phyloP scores from a whole-genome alignment of 2,329 filamentous ascomycete species.

The Ophiostoma perfectum region DNA sequence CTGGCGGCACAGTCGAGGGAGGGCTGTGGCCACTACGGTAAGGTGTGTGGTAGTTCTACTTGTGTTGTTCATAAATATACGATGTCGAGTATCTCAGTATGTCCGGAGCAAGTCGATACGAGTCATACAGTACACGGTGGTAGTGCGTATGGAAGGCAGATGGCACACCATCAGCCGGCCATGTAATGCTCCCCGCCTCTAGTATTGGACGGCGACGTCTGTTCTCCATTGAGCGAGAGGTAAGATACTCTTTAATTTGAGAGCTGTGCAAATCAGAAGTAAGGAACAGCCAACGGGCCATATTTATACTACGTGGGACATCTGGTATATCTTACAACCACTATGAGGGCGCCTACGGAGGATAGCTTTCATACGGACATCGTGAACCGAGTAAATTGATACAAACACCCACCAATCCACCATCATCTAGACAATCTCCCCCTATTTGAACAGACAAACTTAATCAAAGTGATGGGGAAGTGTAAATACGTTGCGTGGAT shows the following conservation, averaged over 20 bases:
- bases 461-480: not conserved
- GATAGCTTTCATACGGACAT: no score
- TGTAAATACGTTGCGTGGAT: slow-evolving; percentile 5
- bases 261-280: not conserved
- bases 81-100: no score
- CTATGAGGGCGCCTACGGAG: not conserved
- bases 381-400: no score
- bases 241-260: not conserved
- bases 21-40: no score
- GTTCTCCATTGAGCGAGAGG: not conserved
- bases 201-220: not conserved
- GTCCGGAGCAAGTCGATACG: not conserved
- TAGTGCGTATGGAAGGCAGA: not conserved
- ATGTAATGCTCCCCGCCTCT: slow-evolving; percentile 1
- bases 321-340: no score
- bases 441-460: not conserved
- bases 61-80: not conserved
- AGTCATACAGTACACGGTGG: not conserved
- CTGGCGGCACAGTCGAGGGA: no score
- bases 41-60: slow-evolving; percentile 2
- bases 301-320: not conserved
- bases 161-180: not conserved
- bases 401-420: not conserved
- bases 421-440: not conserved
- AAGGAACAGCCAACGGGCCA: not conserved